Conservation (phyloP, 345 rosid genomes). For the Acer negundo region DNA sequence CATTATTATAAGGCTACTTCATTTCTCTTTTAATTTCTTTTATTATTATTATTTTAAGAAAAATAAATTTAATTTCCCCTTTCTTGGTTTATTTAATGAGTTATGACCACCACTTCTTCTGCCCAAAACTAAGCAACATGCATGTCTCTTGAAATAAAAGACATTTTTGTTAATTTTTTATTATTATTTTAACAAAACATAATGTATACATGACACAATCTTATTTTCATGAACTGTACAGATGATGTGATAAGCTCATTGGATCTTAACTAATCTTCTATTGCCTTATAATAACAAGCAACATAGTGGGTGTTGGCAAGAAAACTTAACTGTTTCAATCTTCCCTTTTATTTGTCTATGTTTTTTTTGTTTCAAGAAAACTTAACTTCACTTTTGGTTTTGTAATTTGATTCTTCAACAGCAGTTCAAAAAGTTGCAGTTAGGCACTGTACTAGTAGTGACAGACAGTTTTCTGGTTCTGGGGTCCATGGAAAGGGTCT, state of each 20-base stretch:
- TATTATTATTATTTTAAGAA: not conserved
- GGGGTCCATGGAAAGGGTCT: slow-evolving; percentile 12
- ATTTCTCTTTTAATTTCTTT: not conserved
- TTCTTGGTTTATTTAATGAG: not conserved
- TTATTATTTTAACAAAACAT: too few relatives aligned
- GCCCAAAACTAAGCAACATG: too few relatives aligned
- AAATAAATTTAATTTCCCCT: not conserved
- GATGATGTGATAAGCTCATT: not conserved
- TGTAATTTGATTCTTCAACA: not conserved
- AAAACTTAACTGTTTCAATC: too few relatives aligned
- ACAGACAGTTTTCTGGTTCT: not conserved
- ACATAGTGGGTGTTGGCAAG: too few relatives aligned
- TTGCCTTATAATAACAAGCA: too few relatives aligned
- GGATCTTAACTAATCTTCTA: too few relatives aligned
- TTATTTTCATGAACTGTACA: too few relatives aligned
- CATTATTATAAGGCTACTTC: not conserved
- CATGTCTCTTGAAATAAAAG: too few relatives aligned
- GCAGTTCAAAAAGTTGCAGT: not conserved
- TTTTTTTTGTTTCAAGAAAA: too few relatives aligned
- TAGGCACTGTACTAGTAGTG: not conserved
- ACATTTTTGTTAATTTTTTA: too few relatives aligned
- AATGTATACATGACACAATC: too few relatives aligned
- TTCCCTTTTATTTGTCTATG: not conserved
- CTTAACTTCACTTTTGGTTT: not conserved
- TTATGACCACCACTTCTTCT: too few relatives aligned